Percentiles rank a stretch among this genome's conserved stretches.
Conservation (phyloP, 352 stramenopile species). For the Globisporangium irregulare region DNA sequence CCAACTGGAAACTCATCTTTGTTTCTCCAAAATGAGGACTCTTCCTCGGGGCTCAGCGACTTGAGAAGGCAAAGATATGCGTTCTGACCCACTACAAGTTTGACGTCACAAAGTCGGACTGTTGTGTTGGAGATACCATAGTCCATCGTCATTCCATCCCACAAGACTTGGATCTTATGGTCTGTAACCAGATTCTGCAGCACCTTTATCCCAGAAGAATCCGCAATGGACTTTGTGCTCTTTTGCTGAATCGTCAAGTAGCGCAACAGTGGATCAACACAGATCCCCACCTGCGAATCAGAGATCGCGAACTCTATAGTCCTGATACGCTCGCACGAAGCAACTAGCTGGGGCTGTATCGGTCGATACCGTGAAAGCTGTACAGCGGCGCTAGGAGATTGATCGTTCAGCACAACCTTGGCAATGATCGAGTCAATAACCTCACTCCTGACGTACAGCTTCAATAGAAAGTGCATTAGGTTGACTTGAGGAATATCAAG, state of each 20-base stretch:
- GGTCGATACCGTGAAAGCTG: neutral
- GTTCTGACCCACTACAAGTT: neutral
- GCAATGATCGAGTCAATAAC: neutral
- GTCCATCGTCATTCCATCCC: conserved; percentile 9
- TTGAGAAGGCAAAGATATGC: conserved; percentile 4
- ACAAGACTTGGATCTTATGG: conserved; percentile 1
- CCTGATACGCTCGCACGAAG: conserved; percentile 1
- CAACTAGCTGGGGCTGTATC: neutral
- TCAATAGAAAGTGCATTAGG: neutral
- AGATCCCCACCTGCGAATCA: neutral
- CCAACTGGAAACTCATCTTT: neutral
- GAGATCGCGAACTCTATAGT: neutral
- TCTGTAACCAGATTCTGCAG: neutral
- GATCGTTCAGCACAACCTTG: neutral
- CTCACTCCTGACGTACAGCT: neutral
- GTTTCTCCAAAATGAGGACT: neutral
- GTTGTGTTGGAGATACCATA: conserved; percentile 5
- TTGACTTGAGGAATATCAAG: too few relatives aligned
- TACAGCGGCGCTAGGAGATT: neutral
- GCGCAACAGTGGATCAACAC: neutral
- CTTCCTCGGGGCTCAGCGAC: neutral
- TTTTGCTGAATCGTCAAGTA: neutral
- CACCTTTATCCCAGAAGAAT: neutral
- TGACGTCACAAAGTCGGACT: conserved; percentile 2
- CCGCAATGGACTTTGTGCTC: neutral